A percentile compares a stretch with the other conserved stretches of the same genome.
Evolutionary conservation across 495 filamentous ascomycete genomes (phyloP).

Genomic region (Penicillium macrosclerotiorum): DNA sequence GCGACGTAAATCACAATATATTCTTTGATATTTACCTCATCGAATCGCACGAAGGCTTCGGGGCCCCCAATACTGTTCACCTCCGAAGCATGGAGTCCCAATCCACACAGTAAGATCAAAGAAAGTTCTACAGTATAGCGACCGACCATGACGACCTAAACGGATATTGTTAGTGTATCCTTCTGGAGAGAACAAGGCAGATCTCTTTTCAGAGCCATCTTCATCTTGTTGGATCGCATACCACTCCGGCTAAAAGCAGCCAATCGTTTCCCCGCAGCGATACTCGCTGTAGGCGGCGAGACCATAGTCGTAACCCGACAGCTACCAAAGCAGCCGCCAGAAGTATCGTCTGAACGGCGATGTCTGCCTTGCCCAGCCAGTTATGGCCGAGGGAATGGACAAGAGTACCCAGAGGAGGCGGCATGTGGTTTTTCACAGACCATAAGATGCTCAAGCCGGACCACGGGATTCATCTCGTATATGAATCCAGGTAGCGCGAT

Average conservation of each 20-base stretch:
- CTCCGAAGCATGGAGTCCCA: slow-evolving; percentile 19
- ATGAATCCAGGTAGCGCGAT: neutral
- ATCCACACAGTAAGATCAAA: slow-evolving; percentile 17
- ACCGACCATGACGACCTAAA: slow-evolving; percentile 16
- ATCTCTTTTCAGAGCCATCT: neutral
- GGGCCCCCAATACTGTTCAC: slow-evolving; percentile 12
- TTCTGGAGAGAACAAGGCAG: neutral
- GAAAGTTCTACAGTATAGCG: slow-evolving; percentile 23
- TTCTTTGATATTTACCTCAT: slow-evolving; percentile 7
- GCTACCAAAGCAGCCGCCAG: slow-evolving; percentile 8
- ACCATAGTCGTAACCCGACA: slow-evolving; percentile 23
- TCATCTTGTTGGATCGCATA: slow-evolving; percentile 1
- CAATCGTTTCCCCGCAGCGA: slow-evolving; percentile 20
- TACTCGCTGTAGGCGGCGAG: slow-evolving; percentile 10
- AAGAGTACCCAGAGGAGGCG: slow-evolving; percentile 10
- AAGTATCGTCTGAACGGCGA: slow-evolving; percentile 22
- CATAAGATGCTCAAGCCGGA: neutral
- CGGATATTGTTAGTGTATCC: neutral
- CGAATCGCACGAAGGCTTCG: slow-evolving; percentile 14
- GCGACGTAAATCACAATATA: neutral
- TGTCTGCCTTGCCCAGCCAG: slow-evolving; percentile 23
- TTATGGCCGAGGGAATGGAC: slow-evolving; percentile 22
- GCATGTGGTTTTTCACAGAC: slow-evolving; percentile 9
- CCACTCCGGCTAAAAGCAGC: slow-evolving; percentile 17
- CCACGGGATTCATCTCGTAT: slow-evolving; percentile 3